Conservation (phyloP, 176 grass and related monocot genomes). For the Oropetium thomaeum region DNA sequence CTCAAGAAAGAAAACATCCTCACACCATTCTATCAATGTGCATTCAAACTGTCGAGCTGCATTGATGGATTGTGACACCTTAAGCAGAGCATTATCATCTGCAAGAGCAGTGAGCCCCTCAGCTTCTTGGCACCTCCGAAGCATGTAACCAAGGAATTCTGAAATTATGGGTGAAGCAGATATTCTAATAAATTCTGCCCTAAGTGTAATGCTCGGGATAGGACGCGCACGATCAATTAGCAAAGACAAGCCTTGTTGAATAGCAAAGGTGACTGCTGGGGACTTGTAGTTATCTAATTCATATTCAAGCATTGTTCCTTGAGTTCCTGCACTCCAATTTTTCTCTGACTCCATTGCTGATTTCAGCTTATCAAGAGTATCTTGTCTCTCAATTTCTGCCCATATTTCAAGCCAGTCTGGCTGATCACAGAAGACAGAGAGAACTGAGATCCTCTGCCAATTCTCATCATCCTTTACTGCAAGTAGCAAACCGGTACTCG, state of each 20-base stretch:
- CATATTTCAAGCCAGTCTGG: conserved; percentile 93
- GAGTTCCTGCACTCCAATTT: conserved; percentile 59
- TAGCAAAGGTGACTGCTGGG: conserved; percentile 49
- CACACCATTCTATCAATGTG: conserved; percentile 75
- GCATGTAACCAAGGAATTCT: conserved; percentile 68
- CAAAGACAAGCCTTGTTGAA: conserved; percentile 64
- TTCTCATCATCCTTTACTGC: conserved; percentile 68
- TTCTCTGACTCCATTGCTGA: conserved; percentile 60
- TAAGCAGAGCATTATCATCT: conserved; percentile 73
- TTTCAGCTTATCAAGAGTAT: conserved; percentile 61
- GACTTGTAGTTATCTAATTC: conserved; percentile 74
- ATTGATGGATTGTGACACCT: conserved; percentile 79
- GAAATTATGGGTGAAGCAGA: conserved; percentile 57
- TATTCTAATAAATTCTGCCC: conserved; percentile 67
- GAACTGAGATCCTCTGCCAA: conserved; percentile 68
- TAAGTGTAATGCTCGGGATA: conserved; percentile 71
- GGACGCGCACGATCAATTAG: conserved; percentile 66
- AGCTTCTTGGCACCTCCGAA: conserved; percentile 87
- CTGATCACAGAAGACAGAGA: conserved; percentile 80
- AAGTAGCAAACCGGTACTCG: conserved; percentile 58
- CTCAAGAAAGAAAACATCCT: conserved; percentile 90
- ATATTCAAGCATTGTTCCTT: conserved; percentile 43
- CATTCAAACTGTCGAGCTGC: conserved; percentile 58
- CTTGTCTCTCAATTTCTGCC: conserved; percentile 76
- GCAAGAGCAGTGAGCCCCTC: conserved; percentile 92